phyloP scores from a whole-genome alignment of 2,329 filamentous ascomycete genomes.

The Colletotrichum orchidophilum region DNA sequence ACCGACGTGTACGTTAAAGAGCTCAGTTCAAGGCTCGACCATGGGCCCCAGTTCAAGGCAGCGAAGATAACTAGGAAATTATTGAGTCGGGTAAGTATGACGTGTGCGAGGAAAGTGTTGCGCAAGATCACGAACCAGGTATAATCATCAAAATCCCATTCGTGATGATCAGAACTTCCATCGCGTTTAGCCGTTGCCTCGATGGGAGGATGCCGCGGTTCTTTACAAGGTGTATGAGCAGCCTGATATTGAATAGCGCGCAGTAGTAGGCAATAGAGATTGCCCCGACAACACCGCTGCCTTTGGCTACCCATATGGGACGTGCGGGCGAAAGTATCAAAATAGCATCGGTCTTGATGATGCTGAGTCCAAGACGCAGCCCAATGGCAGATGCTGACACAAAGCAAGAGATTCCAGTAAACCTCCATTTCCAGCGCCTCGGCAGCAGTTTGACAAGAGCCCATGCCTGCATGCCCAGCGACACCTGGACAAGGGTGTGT shows the following conservation, averaged over 20 bases:
- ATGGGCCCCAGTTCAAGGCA: slow-evolving; percentile 54
- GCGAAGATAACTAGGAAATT: slow-evolving; percentile 57
- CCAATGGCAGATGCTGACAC: slow-evolving; percentile 42
- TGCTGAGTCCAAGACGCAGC: slow-evolving; percentile 45
- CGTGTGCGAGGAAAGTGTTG: background rate
- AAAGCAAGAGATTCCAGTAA: slow-evolving; percentile 44
- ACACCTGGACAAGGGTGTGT: slow-evolving; percentile 54
- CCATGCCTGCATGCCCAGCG: slow-evolving; percentile 63
- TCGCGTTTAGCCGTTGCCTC: slow-evolving; percentile 53
- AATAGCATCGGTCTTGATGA: slow-evolving; percentile 48
- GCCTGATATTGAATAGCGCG: slow-evolving; percentile 62
- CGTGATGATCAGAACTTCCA: slow-evolving; percentile 65
- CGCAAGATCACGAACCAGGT: slow-evolving; percentile 52
- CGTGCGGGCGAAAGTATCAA: slow-evolving; percentile 38
- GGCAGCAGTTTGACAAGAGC: slow-evolving; percentile 62
- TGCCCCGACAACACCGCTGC: slow-evolving; percentile 49
- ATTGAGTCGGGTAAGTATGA: background rate
- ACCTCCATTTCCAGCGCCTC: slow-evolving; percentile 41
- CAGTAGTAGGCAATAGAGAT: slow-evolving; percentile 62
- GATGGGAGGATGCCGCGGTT: slow-evolving; percentile 58
- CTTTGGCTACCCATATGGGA: slow-evolving; percentile 48
- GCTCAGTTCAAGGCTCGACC: slow-evolving; percentile 57
- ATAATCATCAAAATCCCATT: slow-evolving; percentile 66
- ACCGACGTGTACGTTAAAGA: slow-evolving; percentile 61
- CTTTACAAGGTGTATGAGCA: slow-evolving; percentile 57